Evolutionary conservation across 2,329 filamentous ascomycete species (phyloP).

Genomic region (Aspergillus unguis): DNA sequence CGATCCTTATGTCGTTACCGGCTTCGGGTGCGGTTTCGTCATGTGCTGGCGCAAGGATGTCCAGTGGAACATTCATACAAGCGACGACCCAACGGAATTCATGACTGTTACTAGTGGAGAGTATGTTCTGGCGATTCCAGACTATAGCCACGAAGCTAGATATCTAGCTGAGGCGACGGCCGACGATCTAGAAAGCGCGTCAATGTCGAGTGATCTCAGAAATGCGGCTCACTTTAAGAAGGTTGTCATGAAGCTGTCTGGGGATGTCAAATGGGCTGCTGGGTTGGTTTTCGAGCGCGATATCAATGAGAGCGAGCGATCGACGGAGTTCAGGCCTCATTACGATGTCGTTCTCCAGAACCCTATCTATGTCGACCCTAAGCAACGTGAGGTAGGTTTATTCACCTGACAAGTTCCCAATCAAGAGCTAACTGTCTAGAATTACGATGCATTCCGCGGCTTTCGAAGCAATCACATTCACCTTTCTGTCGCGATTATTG

Average conservation of each 20-base stretch:
- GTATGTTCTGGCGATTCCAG: slow-evolving; percentile 89
- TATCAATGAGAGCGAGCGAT: slow-evolving; percentile 66
- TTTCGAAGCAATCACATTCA: slow-evolving; percentile 97
- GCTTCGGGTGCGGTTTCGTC: slow-evolving; percentile 87
- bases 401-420: slow-evolving; percentile 16
- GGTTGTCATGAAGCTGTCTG: slow-evolving; percentile 96
- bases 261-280: slow-evolving; percentile 88
- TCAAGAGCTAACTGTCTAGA: slow-evolving; percentile 24
- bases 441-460: slow-evolving; percentile 91
- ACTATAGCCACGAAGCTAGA: slow-evolving; percentile 84
- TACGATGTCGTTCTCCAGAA: slow-evolving; percentile 86
- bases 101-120: slow-evolving; percentile 95
- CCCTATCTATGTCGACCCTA: slow-evolving; percentile 65
- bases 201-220: slow-evolving; percentile 62
- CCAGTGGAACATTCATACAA: slow-evolving; percentile 76
- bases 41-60: slow-evolving; percentile 99
- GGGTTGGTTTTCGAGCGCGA: slow-evolving; percentile 91
- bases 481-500: slow-evolving; percentile 84
- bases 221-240: slow-evolving; percentile 90
- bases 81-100: slow-evolving; percentile 85
- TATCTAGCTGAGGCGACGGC: slow-evolving; percentile 51
- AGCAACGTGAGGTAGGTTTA: slow-evolving; percentile 47
- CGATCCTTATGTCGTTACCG: slow-evolving; percentile 90
- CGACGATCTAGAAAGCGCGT: slow-evolving; percentile 57
- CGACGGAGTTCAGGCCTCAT: slow-evolving; percentile 86